Evolutionary conservation across 352 stramenopile genomes (phyloP).

Genomic region (Sclerospora graminicola): DNA sequence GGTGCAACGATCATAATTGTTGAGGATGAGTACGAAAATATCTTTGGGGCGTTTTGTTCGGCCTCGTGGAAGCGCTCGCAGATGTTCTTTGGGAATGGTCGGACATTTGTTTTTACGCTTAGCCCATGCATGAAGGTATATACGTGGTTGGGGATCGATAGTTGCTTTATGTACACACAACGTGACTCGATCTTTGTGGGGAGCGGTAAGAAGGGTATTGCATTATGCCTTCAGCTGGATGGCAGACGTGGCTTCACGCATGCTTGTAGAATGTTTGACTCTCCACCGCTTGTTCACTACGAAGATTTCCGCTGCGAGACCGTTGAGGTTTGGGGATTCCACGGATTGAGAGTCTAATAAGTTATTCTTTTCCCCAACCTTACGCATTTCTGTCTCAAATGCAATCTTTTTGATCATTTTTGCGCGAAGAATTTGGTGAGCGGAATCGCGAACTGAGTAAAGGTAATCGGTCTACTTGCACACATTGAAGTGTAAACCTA

Average conservation of each 20-base stretch:
- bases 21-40: conserved; percentile 54
- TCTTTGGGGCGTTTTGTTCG: conserved; percentile 68
- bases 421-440: no score
- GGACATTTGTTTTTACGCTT: conserved; percentile 67
- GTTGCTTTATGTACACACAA: conserved; percentile 60
- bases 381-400: no score
- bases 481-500: no score
- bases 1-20: conserved; percentile 57
- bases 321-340: conserved; percentile 67
- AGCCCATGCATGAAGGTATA: conserved; percentile 43
- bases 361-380: no score
- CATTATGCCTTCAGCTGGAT: conserved; percentile 59
- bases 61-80: conserved; percentile 45
- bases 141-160: conserved; percentile 51
- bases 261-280: conserved; percentile 55
- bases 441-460: no score
- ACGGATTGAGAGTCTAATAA: conserved; percentile 46
- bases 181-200: conserved; percentile 51
- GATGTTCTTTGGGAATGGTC: conserved; percentile 62
- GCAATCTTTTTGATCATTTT: no score
- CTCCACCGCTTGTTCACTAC: conserved; percentile 32
- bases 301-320: conserved; percentile 51
- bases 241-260: conserved; percentile 61
- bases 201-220: conserved; percentile 54
- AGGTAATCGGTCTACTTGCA: no score